These are phyloP conservation scores for Podosphaera xanthii DNA, from an alignment of 2,329 filamentous ascomycete genomes.

Conservation along the genomic window DNA sequence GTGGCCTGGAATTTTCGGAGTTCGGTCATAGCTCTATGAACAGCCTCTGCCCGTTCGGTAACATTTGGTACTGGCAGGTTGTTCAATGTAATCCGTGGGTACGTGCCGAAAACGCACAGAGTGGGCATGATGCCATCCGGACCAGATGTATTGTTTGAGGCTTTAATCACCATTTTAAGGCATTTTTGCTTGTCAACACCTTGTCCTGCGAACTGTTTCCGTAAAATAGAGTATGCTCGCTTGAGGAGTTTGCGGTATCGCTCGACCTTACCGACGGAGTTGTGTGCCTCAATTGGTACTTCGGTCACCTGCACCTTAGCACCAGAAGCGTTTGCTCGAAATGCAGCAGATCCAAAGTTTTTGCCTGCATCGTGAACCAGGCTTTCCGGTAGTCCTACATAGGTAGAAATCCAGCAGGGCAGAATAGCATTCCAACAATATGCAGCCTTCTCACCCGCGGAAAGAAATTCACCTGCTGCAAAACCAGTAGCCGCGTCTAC, in stretches of 20 bases:
- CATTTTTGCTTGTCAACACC: neutral
- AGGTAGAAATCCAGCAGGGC: slow-evolving; percentile 2
- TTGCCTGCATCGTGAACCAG: slow-evolving; percentile 1
- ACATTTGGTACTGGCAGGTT: neutral
- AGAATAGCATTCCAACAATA: slow-evolving; percentile 1
- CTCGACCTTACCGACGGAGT: slow-evolving; percentile 3
- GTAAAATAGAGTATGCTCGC: neutral
- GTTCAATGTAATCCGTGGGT: neutral
- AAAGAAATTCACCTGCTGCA: neutral
- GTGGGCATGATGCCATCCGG: neutral
- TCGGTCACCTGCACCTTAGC: neutral
- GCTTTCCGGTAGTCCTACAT: slow-evolving; percentile 2
- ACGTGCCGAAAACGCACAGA: neutral
- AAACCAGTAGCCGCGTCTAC: neutral
- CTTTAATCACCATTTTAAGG: slow-evolving; percentile 1
- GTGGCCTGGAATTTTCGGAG: slow-evolving; percentile 1
- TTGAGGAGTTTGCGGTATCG: neutral
- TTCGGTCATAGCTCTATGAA: slow-evolving; percentile 3
- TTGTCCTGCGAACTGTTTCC: neutral
- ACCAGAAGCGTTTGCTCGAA: neutral
- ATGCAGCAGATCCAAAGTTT: slow-evolving; percentile 3
- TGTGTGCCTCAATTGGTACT: slow-evolving; percentile 1
- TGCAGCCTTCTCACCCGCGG: neutral
- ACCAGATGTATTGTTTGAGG: neutral
- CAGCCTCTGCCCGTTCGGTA: neutral